Evolutionary conservation across 2,329 filamentous ascomycete genomes (phyloP).

Genomic region (Phialocephala subalpina): DNA sequence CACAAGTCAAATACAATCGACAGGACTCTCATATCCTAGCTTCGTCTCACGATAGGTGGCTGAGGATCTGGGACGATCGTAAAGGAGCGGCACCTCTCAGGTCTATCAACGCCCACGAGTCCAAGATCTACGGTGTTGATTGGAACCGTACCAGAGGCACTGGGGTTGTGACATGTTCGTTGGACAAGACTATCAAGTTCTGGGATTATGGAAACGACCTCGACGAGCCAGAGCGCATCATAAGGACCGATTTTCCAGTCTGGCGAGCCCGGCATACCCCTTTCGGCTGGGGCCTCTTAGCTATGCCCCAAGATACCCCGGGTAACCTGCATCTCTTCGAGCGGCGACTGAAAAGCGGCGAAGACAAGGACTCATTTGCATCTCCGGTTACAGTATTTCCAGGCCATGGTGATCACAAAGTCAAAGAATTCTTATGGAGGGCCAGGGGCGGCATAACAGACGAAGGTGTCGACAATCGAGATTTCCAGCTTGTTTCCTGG

Average conservation of each 20-base stretch:
- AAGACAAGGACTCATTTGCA: constrained; percentile 52
- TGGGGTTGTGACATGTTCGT: constrained; percentile 83
- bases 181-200: constrained; percentile 92
- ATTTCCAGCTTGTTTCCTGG: constrained; percentile 95
- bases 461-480: constrained; percentile 79
- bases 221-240: constrained; percentile 76
- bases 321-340: constrained; percentile 88
- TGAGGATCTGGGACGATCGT: constrained; percentile 91
- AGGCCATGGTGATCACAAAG: constrained; percentile 69
- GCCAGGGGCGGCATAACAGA: constrained; percentile 72
- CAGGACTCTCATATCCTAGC: constrained; percentile 87
- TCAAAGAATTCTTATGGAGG: constrained; percentile 93
- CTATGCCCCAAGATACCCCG: constrained; percentile 91
- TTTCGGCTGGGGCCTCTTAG: constrained; percentile 84
- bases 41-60: constrained; percentile 86
- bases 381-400: constrained; percentile 65
- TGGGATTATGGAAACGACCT: constrained; percentile 79
- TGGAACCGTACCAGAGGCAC: constrained; percentile 84
- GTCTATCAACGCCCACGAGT: constrained; percentile 87
- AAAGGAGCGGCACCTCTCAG: constrained; percentile 80
- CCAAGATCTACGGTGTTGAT: constrained; percentile 94
- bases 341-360: constrained; percentile 56
- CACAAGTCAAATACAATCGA: constrained; percentile 94
- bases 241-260: constrained; percentile 84
- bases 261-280: constrained; percentile 93